phyloP scores from a whole-genome alignment of 23 red algal genomes.

The Cyanidiococcus yangmingshanensis region DNA sequence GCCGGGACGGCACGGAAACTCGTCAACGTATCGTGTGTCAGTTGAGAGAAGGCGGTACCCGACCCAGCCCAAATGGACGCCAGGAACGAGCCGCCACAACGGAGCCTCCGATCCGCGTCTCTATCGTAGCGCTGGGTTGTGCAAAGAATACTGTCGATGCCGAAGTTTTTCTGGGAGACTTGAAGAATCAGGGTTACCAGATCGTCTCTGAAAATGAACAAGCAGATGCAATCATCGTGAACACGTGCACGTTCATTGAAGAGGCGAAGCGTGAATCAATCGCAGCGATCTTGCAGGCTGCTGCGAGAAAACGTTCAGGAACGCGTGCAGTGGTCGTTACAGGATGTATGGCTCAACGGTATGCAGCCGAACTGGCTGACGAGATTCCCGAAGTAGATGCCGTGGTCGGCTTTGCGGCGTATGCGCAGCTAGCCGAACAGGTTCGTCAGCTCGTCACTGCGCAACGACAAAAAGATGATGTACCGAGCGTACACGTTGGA shows the following conservation, averaged over 20 bases:
- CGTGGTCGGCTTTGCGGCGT: slow-evolving; percentile 88
- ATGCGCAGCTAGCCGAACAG: slow-evolving; percentile 48
- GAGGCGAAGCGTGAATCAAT: slow-evolving; percentile 78
- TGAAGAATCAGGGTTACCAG: slow-evolving; percentile 15
- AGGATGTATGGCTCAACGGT: slow-evolving; percentile 93
- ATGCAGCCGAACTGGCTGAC: slow-evolving; percentile 61
- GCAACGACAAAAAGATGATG: background rate
- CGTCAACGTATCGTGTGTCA: too few relatives aligned
- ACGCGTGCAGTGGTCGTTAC: slow-evolving; percentile 69
- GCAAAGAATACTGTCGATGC: slow-evolving; percentile 97
- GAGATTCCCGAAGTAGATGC: slow-evolving; percentile 88
- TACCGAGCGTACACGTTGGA: slow-evolving; percentile 34
- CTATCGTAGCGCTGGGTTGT: slow-evolving; percentile 82
- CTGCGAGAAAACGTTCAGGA: slow-evolving; percentile 10
- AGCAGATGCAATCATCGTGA: slow-evolving; percentile 78
- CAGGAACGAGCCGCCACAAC: too few relatives aligned
- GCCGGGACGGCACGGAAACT: too few relatives aligned
- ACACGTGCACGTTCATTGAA: slow-evolving; percentile 93
- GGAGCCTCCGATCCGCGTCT: slow-evolving; percentile 24
- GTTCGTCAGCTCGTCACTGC: slow-evolving; percentile 18
- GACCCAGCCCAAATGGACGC: too few relatives aligned
- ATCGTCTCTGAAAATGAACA: slow-evolving; percentile 28
- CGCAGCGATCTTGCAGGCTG: slow-evolving; percentile 56
- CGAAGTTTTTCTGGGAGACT: slow-evolving; percentile 78
- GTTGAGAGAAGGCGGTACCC: too few relatives aligned